Base-by-base conservation (phyloP, 768 basidiomycete genomes). In the Mycena haematopus region DNA sequence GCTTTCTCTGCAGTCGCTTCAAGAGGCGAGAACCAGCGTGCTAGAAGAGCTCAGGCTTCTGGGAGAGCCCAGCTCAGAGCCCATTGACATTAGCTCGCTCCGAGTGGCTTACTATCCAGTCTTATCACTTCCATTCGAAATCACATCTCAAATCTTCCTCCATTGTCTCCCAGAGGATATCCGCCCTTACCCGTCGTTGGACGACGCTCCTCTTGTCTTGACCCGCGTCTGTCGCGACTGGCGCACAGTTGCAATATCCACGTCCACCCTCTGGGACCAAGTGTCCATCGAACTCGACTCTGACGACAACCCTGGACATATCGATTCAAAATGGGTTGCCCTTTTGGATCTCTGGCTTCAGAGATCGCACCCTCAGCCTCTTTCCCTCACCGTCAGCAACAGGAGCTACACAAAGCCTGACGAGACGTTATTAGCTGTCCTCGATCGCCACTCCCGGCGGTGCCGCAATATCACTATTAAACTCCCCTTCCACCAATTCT, bases 191-290 rank as follows among this genome's bases (percentile, higher is more conserved):
- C 54, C 60, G 0, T 63, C 62, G 1, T 55, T 38, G n/a, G 51
- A 57, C 14, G 52, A 51, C 17, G 50, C 56, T 17, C 56, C 62
- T 29, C 33, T 58, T 15, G 51, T 63, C 5, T 42, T 63, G 7
- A 58, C 62, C 6, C 56, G 56, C 4, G 56, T 63, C 31, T 63
- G 62, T 24, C 56, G 62, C 13, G 27, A 52, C 35, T 63, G 62
- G 62, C 62, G 62, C 2, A 33, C 33, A 8, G 21, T 63, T 42
- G 62, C 62, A 4, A 27, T 58, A 54, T 45, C 55, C 42, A 63
- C 56, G 1, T 22, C 62, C 1, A 33, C 33, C 4, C 62, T 63
- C 22, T 58, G 62, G 62, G 21, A 14, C 21, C 55, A 36, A 19
- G 14, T 62, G 6, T 55, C 25, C 29, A 52, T 63, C 2, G 62